phyloP scores from a whole-genome alignment of 495 filamentous ascomycete species.

The Pyronema omphalodes region DNA sequence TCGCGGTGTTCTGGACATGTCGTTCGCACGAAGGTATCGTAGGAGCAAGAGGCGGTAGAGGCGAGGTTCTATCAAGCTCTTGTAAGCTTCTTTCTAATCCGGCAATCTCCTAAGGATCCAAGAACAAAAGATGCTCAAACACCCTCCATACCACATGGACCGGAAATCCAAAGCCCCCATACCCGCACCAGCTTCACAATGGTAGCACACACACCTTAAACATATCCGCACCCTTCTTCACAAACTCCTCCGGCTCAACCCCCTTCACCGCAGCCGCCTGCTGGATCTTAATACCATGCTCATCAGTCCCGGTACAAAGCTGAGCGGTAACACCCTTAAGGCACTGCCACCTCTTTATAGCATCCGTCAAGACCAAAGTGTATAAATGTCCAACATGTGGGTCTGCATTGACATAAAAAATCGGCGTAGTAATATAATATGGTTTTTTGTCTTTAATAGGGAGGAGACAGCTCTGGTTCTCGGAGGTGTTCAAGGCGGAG shows the following conservation, averaged over 20 bases:
- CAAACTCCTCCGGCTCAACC: constrained; percentile 33
- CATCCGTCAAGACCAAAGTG: constrained; percentile 75
- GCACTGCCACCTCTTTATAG: constrained; percentile 83
- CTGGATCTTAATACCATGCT: constrained; percentile 96
- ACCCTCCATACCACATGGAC: no score
- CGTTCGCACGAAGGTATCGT: constrained; percentile 81
- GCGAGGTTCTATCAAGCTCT: constrained; percentile 38
- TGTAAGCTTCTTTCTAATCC: no score
- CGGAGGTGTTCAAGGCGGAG: neutral
- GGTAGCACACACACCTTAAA: constrained; percentile 36
- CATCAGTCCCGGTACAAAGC: constrained; percentile 85
- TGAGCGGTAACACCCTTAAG: constrained; percentile 49
- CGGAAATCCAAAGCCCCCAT: no score
- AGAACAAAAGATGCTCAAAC: neutral
- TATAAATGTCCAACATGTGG: constrained; percentile 94
- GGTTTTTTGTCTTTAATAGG: constrained; percentile 41
- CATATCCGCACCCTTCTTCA: constrained; percentile 41
- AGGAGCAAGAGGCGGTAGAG: constrained; percentile 41
- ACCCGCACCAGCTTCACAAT: no score
- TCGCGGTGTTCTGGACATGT: constrained; percentile 65
- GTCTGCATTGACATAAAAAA: constrained; percentile 99
- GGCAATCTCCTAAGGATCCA: no score
- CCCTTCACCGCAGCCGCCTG: constrained; percentile 52
- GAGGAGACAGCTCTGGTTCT: neutral
- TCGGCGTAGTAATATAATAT: constrained; percentile 89